phyloP scores from a whole-genome alignment of 2,329 filamentous ascomycete species.

The Colletotrichum tropicale region DNA sequence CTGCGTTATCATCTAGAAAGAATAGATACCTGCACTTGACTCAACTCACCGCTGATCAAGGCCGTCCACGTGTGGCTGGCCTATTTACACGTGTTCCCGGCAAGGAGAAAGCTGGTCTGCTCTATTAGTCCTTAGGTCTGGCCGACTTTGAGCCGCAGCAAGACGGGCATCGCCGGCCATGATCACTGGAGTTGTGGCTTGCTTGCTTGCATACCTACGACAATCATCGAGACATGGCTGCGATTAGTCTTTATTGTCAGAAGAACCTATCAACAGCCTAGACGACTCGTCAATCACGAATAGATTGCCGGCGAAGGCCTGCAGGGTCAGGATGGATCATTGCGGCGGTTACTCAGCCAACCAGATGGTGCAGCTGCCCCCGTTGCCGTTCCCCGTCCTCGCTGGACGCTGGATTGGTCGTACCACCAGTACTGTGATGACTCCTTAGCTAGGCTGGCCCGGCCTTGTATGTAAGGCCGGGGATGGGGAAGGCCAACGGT shows the following conservation, averaged over 20 bases:
- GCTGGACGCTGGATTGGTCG: neutral
- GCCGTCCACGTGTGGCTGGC: neutral
- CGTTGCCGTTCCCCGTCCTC: neutral
- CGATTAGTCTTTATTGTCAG: neutral
- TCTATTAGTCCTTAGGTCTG: neutral
- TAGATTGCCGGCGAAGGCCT: neutral
- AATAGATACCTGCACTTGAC: neutral
- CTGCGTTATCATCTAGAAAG: neutral
- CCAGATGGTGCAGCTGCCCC: neutral
- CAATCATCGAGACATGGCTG: neutral
- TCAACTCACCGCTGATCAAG: constrained; percentile 1
- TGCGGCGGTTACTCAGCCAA: constrained; percentile 9
- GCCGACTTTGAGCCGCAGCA: neutral
- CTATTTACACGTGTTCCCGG: neutral
- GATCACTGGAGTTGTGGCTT: neutral
- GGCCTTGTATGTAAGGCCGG: neutral
- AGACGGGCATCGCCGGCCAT: neutral
- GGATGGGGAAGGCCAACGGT: neutral
- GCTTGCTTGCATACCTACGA: neutral
- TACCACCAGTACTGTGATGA: neutral
- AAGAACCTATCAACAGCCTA: neutral
- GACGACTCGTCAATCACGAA: neutral
- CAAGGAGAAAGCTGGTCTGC: neutral
- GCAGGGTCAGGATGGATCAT: neutral
- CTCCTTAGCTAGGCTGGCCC: neutral